Conservation (phyloP, 805 yeast genomes). For the Myxozyma udenii region DNA sequence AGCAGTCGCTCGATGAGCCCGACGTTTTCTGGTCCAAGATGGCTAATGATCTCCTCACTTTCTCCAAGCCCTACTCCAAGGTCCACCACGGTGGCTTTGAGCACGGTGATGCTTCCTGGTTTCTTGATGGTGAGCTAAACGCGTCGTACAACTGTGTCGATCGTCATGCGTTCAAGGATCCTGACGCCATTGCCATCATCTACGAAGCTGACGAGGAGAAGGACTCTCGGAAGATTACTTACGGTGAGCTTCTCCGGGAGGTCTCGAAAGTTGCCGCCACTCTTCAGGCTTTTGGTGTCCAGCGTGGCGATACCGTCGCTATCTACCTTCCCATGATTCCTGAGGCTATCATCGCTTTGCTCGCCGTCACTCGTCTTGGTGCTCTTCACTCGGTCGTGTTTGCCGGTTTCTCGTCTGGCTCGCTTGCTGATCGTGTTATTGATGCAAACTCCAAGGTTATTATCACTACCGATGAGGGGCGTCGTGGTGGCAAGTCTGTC, state of each 20-base stretch:
- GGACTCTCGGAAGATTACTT: constrained; percentile 71
- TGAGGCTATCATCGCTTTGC: constrained; percentile 88
- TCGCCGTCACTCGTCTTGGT: constrained; percentile 90
- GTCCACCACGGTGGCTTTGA: constrained; percentile 62
- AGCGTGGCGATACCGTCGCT: constrained; percentile 94
- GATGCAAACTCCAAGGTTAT: constrained; percentile 85
- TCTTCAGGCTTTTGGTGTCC: constrained; percentile 77
- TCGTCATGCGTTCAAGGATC: constrained; percentile 85
- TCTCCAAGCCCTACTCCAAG: constrained; percentile 74
- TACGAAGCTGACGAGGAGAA: constrained; percentile 92
- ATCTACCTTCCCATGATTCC: constrained; percentile 97
- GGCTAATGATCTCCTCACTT: constrained; percentile 68
- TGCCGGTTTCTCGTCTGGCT: constrained; percentile 95
- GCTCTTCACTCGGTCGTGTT: constrained; percentile 95
- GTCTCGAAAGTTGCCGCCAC: constrained; percentile 86
- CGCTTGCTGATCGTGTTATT: constrained; percentile 81
- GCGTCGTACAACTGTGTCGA: constrained; percentile 94
- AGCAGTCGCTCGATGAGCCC: constrained; percentile 75
- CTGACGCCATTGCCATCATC: constrained; percentile 66
- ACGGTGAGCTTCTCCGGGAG: constrained; percentile 78
- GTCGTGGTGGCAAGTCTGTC: constrained; percentile 91
- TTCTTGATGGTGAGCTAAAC: constrained; percentile 85
- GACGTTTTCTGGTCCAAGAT: constrained; percentile 71
- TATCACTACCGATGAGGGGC: constrained; percentile 92
- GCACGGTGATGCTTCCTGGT: constrained; percentile 88